Evolutionary conservation across 192 early-diverging fungal genomes (phyloP).

Genomic region (Coemansia sp.): DNA sequence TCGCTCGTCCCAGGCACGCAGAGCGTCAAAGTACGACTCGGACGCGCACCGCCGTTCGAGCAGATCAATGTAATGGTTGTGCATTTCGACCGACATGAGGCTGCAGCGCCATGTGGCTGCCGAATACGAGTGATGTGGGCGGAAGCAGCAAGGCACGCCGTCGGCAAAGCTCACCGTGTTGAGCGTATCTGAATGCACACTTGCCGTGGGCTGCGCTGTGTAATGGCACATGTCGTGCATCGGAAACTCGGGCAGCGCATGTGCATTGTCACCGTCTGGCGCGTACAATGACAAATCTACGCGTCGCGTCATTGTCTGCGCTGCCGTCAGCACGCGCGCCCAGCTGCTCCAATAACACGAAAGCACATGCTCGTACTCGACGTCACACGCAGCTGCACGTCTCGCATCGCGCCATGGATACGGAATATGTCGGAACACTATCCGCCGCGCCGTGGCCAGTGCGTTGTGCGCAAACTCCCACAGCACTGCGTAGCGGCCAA

Average conservation of each 20-base stretch:
- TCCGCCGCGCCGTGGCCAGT: slow-evolving; percentile 9
- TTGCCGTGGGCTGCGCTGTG: slow-evolving; percentile 19
- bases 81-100: slow-evolving; percentile 19
- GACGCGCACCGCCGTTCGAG: slow-evolving; percentile 3
- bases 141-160: background rate
- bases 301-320: slow-evolving; percentile 20
- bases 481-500: slow-evolving; percentile 17
- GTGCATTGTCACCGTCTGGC: background rate
- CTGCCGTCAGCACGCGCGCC: slow-evolving; percentile 19
- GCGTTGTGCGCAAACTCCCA: slow-evolving; percentile 34
- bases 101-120: slow-evolving; percentile 20
- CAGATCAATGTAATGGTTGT: slow-evolving; percentile 22
- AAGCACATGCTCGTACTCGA: slow-evolving; percentile 41
- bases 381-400: slow-evolving; percentile 14
- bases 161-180: slow-evolving; percentile 14
- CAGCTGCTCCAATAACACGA: slow-evolving; percentile 38
- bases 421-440: slow-evolving; percentile 13
- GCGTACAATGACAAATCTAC: background rate
- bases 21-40: slow-evolving; percentile 13
- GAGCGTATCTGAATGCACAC: background rate
- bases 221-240: slow-evolving; percentile 40
- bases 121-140: slow-evolving; percentile 12
- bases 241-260: slow-evolving; percentile 20
- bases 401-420: slow-evolving; percentile 37
- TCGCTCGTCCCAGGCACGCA: slow-evolving; percentile 23